Evolutionary conservation across 139 green algal genomes (phyloP).

Genomic region (Marvania coccoides): DNA sequence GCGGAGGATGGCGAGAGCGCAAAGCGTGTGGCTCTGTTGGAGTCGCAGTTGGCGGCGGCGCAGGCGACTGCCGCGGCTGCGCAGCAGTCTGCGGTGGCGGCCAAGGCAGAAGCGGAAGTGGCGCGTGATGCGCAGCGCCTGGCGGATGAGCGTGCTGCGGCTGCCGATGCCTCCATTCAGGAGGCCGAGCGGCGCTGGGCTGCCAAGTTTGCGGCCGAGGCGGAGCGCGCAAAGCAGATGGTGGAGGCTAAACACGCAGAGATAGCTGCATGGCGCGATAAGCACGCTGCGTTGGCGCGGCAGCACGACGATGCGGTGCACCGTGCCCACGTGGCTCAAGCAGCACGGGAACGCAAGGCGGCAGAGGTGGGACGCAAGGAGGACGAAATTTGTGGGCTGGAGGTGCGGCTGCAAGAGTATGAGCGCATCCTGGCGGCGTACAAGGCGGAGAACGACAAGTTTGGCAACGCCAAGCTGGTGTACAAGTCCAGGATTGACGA

Average conservation of each 20-base stretch:
- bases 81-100: background rate
- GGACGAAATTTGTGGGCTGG: constrained; percentile 23
- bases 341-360: constrained; percentile 10
- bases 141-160: background rate
- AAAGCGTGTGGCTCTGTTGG: background rate
- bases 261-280: background rate
- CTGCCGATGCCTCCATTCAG: background rate
- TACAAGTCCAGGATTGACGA: constrained; percentile 20
- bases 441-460: constrained; percentile 20
- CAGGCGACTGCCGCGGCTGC: background rate
- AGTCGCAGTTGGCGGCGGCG: background rate
- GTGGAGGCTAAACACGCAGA: background rate
- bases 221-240: constrained; percentile 5
- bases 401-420: constrained; percentile 18
- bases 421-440: constrained; percentile 11
- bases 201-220: constrained; percentile 7
- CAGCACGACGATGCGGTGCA: constrained; percentile 33
- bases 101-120: background rate
- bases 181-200: background rate
- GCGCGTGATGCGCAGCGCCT: constrained; percentile 9
- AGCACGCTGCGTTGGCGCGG: constrained; percentile 2
- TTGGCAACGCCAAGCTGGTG: constrained; percentile 8
- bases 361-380: constrained; percentile 19
- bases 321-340: constrained; percentile 12
- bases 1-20: background rate